Percentiles rank a stretch among this genome's conserved stretches.
phyloP scores from a whole-genome alignment of 768 basidiomycete species.

The Pholiota conissans region DNA sequence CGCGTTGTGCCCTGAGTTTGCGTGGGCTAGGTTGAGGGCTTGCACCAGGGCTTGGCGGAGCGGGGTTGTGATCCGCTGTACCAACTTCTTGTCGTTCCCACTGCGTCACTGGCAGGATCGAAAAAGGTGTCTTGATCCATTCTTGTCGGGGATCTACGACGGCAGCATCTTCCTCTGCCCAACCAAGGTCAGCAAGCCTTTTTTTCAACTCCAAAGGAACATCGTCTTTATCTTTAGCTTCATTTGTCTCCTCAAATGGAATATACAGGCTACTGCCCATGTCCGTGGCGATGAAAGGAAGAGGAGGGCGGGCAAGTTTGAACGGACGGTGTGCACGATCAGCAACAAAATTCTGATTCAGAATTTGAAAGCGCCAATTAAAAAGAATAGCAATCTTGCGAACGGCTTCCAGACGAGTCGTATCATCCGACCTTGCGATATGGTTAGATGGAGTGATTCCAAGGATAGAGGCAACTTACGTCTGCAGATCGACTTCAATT shows the following conservation, averaged over 20 bases:
- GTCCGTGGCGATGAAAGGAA: conserved; percentile 76
- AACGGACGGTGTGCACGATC: conserved; percentile 70
- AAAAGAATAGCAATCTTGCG: conserved; percentile 55
- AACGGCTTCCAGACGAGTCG: conserved; percentile 51
- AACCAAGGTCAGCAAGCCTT: conserved; percentile 72
- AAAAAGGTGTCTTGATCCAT: conserved; percentile 64
- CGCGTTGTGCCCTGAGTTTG: conserved; percentile 20
- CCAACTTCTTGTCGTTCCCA: conserved; percentile 49
- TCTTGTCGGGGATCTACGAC: conserved; percentile 55
- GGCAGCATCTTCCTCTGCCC: conserved; percentile 57
- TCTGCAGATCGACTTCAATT: conserved; percentile 56
- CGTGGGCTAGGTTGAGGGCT: conserved; percentile 34
- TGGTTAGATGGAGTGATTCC: background rate
- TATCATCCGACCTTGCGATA: conserved; percentile 44
- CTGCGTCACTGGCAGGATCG: conserved; percentile 58
- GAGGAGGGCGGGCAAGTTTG: conserved; percentile 64
- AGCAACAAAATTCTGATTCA: conserved; percentile 57
- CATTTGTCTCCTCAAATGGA: conserved; percentile 50
- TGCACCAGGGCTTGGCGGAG: conserved; percentile 30
- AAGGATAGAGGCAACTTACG: conserved; percentile 34
- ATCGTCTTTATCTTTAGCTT: conserved; percentile 48
- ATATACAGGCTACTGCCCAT: conserved; percentile 66
- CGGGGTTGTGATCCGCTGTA: conserved; percentile 16
- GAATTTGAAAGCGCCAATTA: conserved; percentile 70
- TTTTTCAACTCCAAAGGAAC: conserved; percentile 66